Evolutionary conservation across 164 flowering plant species (phyloP).

Genomic region (Nymphaea thermarum): DNA sequence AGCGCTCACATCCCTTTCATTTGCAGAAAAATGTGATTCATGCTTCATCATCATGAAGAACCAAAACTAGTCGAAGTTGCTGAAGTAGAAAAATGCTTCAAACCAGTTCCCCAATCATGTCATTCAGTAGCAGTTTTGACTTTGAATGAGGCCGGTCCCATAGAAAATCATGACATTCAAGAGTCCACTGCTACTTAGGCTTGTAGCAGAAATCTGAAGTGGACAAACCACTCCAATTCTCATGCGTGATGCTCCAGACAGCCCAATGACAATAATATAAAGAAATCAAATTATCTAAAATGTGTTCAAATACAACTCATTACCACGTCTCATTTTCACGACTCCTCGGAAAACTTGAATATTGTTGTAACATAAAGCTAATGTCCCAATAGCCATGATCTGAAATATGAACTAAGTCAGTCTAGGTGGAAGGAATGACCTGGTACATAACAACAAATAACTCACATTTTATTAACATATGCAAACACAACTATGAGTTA

Average conservation of each 20-base stretch:
- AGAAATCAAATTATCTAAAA: background rate
- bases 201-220: too few species aligned
- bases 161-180: too few species aligned
- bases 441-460: background rate
- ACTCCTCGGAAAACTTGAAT: slow-evolving; percentile 83
- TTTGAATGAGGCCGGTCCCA: too few species aligned
- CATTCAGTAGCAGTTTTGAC: too few species aligned
- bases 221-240: too few species aligned
- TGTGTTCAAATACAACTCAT: slow-evolving; percentile 3
- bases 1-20: too few species aligned
- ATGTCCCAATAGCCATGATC: slow-evolving; percentile 97
- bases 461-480: background rate
- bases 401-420: slow-evolving; percentile 17
- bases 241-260: too few species aligned
- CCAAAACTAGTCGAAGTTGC: too few species aligned
- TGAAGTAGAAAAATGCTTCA: too few species aligned
- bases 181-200: background rate
- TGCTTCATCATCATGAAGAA: too few species aligned
- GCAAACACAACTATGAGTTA: background rate
- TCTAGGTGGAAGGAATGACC: background rate
- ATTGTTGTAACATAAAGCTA: slow-evolving; percentile 92
- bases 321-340: slow-evolving; percentile 98
- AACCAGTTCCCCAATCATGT: too few species aligned
- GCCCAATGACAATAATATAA: background rate
- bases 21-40: too few species aligned